A percentile compares a stretch with the other conserved stretches of the same genome.
Evolutionary conservation across 1,284 basidiomycete genomes (phyloP).

Genomic region (Fomitopsis betulina): DNA sequence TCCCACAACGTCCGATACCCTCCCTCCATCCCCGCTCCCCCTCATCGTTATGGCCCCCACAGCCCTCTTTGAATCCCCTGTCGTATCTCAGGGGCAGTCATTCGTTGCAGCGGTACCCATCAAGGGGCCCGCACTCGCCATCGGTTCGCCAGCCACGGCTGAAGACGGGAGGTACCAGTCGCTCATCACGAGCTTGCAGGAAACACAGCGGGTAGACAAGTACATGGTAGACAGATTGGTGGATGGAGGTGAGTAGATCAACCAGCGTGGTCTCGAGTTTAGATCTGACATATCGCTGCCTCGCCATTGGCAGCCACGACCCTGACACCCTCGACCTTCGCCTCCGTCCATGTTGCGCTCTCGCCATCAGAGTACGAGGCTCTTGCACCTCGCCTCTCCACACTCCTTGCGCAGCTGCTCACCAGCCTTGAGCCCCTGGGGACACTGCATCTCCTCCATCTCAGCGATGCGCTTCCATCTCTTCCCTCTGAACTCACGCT

Average conservation of each 20-base stretch:
- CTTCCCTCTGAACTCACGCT: slow-evolving; percentile 56
- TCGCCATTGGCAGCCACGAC: slow-evolving; percentile 44
- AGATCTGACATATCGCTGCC: slow-evolving; percentile 10
- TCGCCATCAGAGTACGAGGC: slow-evolving; percentile 54
- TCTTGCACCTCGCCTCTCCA: slow-evolving; percentile 46
- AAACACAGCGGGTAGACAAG: slow-evolving; percentile 52
- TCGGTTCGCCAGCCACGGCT: slow-evolving; percentile 72
- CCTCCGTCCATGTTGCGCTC: slow-evolving; percentile 62
- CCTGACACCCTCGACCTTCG: slow-evolving; percentile 51
- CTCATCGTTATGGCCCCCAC: slow-evolving; percentile 51
- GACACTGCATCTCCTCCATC: slow-evolving; percentile 59
- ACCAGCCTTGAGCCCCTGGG: slow-evolving; percentile 58
- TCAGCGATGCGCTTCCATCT: slow-evolving; percentile 37
- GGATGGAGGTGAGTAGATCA: slow-evolving; percentile 55
- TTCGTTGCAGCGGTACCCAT: slow-evolving; percentile 21
- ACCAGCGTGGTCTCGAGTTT: slow-evolving; percentile 3
- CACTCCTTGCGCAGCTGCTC: slow-evolving; percentile 55
- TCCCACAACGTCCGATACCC: neutral
- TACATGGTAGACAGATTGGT: slow-evolving; percentile 74
- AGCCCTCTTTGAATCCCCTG: slow-evolving; percentile 37
- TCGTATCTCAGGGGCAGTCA: slow-evolving; percentile 16
- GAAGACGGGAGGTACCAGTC: slow-evolving; percentile 72
- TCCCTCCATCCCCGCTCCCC: neutral
- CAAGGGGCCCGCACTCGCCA: slow-evolving; percentile 50
- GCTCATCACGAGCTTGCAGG: slow-evolving; percentile 55